A percentile compares a stretch with the other conserved stretches of the same genome.
These are phyloP conservation scores for Fusarium multiceps DNA, from an alignment of 2,329 filamentous ascomycete genomes.

Conservation along the genomic window DNA sequence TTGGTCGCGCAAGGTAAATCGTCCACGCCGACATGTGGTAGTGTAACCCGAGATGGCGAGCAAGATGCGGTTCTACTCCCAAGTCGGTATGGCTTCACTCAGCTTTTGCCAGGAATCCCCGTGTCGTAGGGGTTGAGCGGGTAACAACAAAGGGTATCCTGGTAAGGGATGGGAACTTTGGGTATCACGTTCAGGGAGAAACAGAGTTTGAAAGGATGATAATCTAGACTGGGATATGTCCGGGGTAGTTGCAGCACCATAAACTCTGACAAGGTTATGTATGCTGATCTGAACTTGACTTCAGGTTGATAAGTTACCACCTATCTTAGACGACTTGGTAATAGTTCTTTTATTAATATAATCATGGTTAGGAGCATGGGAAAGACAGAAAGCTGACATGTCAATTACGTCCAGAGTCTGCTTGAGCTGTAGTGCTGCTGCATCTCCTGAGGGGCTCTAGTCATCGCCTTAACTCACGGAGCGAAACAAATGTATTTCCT, in stretches of 20 bases:
- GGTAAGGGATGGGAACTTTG: not conserved
- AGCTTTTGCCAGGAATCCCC: not conserved
- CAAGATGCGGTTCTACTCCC: not conserved
- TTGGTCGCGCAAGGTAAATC: not conserved
- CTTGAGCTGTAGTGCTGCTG: too few species aligned
- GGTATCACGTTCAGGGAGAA: not conserved
- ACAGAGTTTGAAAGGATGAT: constrained; percentile 6
- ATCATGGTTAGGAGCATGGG: not conserved
- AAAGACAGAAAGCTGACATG: not conserved
- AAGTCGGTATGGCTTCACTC: constrained; percentile 1
- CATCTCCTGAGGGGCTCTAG: not conserved
- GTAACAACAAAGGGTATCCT: constrained; percentile 6
- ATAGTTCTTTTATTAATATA: not conserved
- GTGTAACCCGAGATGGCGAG: not conserved
- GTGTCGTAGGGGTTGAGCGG: not conserved
- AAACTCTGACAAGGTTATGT: not conserved
- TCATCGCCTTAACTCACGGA: not conserved
- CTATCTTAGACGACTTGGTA: constrained; percentile 5
- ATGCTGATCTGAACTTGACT: not conserved
- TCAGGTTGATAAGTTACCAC: not conserved
- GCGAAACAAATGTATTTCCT: not conserved
- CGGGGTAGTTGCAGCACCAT: not conserved
- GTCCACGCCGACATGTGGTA: constrained; percentile 3
- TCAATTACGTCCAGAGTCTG: not conserved
- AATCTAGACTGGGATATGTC: constrained; percentile 6